Base-by-base conservation (phyloP, 495 filamentous ascomycete species). In the Penicillium pulvis region DNA sequence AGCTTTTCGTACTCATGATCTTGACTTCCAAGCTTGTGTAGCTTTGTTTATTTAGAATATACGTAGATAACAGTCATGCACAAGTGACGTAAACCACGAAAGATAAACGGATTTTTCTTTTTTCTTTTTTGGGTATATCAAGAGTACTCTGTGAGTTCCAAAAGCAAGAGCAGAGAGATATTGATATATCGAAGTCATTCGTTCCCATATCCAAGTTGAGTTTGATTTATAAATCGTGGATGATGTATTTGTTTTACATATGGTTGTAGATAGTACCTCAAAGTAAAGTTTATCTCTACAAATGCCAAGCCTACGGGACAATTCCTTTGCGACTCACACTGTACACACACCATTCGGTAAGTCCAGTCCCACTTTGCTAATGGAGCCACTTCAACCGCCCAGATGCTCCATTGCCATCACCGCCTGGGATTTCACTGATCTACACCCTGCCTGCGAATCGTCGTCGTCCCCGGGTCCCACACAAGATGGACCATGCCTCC, bases 401-500 rank as follows among this genome's bases (percentile, higher is more conserved):
- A 53, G 30, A 47, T 49, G 28, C 56, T 35, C 31, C 30, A 30
- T 30, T 28, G 20, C 17, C 42, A 17, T n/a, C 33, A 30, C 43
- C 33, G 36, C 48, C 49, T 51, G 39, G 47, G 43, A 57, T 19
- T 26, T n/a, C 55, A 36, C 51, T 53, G 54, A 57, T 46, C 24
- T 28, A 51, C 42, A 28, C 33, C 26, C 33, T 41, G 16, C 41
- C 24, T 50, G 23, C 35, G 31, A n/a, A 17, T 44, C 24, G 33
- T 44, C 54, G n/a, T 53, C 24, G 28, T 43, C 54, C 17, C 30
- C 45, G 19, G 39, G 45, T 59, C 35, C 51, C 41, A 52, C 52
- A 51, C 56, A 66, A 64, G 23, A 77, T 77, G 75, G 69, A 69
- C 56, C 63, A 73, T 75, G 69, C 57, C 55, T 61, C 62, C 43